Percentiles rank a stretch among this genome's conserved stretches.
Evolutionary conservation across 768 basidiomycete genomes (phyloP).

Genomic region (Boletus reticuloceps): DNA sequence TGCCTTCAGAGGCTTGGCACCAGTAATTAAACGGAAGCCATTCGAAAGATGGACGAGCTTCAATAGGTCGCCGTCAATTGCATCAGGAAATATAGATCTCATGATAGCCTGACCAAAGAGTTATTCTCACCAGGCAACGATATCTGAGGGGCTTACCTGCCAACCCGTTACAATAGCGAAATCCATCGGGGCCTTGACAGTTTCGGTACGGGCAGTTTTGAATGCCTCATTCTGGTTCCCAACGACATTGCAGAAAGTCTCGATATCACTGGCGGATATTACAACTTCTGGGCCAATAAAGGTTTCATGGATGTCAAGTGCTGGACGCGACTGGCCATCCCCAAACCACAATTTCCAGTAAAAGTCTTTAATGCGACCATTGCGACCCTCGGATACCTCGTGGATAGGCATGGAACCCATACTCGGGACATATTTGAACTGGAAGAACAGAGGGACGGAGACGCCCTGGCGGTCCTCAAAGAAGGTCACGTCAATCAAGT

Average conservation of each 20-base stretch:
- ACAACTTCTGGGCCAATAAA: constrained; percentile 87
- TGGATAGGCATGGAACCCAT: constrained; percentile 92
- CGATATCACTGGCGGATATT: constrained; percentile 73
- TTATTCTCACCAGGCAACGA: constrained; percentile 1
- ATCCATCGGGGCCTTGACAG: constrained; percentile 92
- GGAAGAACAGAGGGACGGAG: constrained; percentile 76
- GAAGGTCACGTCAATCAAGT: constrained; percentile 67
- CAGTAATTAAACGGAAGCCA: constrained; percentile 87
- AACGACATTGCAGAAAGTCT: constrained; percentile 88
- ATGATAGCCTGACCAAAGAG: constrained; percentile 79
- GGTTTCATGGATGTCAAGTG: constrained; percentile 75
- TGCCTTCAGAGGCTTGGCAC: constrained; percentile 69
- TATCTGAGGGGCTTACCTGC: constrained; percentile 62
- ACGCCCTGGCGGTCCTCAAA: constrained; percentile 78
- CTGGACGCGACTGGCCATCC: constrained; percentile 71
- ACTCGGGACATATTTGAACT: constrained; percentile 84
- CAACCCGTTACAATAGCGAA: constrained; percentile 98
- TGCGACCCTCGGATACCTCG: constrained; percentile 80
- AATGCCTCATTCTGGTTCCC: constrained; percentile 93
- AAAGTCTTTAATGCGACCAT: constrained; percentile 90
- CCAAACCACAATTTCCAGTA: constrained; percentile 99
- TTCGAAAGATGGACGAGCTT: constrained; percentile 98
- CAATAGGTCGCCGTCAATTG: constrained; percentile 91
- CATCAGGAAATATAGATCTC: constrained; percentile 92
- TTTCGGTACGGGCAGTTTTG: constrained; percentile 67